These are phyloP conservation scores for Aquanectria penicillioides DNA, from an alignment of 2,329 filamentous ascomycete species.

Conservation along the genomic window DNA sequence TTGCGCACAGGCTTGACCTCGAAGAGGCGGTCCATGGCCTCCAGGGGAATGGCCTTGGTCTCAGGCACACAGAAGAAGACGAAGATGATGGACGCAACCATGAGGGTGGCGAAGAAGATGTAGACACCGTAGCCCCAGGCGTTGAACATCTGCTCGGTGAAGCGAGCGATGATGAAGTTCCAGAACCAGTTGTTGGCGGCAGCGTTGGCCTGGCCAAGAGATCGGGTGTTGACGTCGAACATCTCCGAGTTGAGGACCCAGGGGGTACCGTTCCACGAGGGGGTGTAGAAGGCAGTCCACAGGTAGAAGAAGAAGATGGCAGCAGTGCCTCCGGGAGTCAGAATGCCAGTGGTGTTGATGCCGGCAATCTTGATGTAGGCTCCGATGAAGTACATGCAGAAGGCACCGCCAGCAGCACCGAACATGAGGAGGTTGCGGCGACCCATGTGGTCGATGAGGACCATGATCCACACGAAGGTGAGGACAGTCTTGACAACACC, in stretches of 20 bases:
- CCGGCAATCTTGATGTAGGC: slow-evolving; percentile 51
- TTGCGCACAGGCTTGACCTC: slow-evolving; percentile 55
- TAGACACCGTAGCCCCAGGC: slow-evolving; percentile 72
- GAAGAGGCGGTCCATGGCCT: slow-evolving; percentile 73
- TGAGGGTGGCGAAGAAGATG: slow-evolving; percentile 74
- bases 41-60: slow-evolving; percentile 72
- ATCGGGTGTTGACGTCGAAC: slow-evolving; percentile 71
- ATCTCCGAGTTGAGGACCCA: slow-evolving; percentile 83
- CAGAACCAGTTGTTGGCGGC: slow-evolving; percentile 78
- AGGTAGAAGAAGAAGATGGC: slow-evolving; percentile 75
- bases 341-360: slow-evolving; percentile 41
- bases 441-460: slow-evolving; percentile 70
- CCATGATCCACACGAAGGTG: slow-evolving; percentile 75
- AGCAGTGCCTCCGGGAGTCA: slow-evolving; percentile 65
- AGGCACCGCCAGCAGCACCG: slow-evolving; percentile 69
- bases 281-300: slow-evolving; percentile 71
- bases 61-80: slow-evolving; percentile 72
- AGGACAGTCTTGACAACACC: slow-evolving; percentile 78
- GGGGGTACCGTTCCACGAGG: slow-evolving; percentile 77
- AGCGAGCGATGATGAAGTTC: slow-evolving; percentile 76
- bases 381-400: slow-evolving; percentile 73
- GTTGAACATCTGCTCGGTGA: slow-evolving; percentile 73
- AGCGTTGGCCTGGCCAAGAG: slow-evolving; percentile 77
- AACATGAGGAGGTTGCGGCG: slow-evolving; percentile 70
- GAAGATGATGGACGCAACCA: slow-evolving; percentile 66